Evolutionary conservation across 352 stramenopile genomes (phyloP).

Genomic region (Phytophthora fragariae): DNA sequence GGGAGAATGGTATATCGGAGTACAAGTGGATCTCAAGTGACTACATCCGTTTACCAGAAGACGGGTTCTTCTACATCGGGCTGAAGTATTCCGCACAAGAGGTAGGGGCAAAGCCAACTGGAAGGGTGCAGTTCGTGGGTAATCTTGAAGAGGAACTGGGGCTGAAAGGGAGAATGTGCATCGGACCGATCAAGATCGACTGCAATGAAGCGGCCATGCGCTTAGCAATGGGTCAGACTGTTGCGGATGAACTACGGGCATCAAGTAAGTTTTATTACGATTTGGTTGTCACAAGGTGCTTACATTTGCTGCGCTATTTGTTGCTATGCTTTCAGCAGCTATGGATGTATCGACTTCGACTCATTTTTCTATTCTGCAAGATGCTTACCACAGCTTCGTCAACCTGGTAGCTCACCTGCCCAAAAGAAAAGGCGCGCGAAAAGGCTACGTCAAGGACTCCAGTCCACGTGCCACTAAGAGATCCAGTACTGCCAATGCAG

Average conservation of each 20-base stretch:
- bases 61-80: constrained; percentile 79
- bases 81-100: constrained; percentile 57
- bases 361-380: constrained; percentile 58
- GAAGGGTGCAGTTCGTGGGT: constrained; percentile 29
- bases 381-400: constrained; percentile 58
- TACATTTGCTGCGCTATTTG: background rate
- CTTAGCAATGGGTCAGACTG: constrained; percentile 32
- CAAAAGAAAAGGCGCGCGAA: constrained; percentile 31
- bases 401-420: constrained; percentile 44
- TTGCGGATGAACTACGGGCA: constrained; percentile 13
- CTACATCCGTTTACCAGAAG: constrained; percentile 68
- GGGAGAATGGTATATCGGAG: constrained; percentile 12
- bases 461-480: constrained; percentile 28
- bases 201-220: constrained; percentile 66
- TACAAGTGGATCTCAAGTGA: constrained; percentile 67
- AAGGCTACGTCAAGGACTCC: background rate
- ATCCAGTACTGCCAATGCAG: background rate
- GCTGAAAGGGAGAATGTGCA: constrained; percentile 68
- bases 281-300: background rate
- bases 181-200: constrained; percentile 63
- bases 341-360: constrained; percentile 45
- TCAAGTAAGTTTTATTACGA: constrained; percentile 19
- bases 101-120: constrained; percentile 18
- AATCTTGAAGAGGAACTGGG: constrained; percentile 47
- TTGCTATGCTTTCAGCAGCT: constrained; percentile 13